phyloP scores from a whole-genome alignment of 768 basidiomycete genomes.

The Macrolepiota dolichaula region DNA sequence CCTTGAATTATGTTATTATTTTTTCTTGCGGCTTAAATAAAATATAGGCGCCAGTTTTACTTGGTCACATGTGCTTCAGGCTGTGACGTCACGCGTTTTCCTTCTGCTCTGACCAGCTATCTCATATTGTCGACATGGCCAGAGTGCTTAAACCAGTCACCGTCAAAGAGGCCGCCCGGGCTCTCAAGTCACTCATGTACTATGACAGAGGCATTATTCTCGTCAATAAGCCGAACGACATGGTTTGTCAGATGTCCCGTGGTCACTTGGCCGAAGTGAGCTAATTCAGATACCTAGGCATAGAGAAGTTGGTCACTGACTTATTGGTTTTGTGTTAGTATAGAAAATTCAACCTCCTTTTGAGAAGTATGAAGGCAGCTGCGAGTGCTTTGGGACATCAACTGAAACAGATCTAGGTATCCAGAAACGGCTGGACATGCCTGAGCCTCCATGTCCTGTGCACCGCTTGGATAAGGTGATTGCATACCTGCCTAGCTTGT shows the following conservation, averaged over 20 bases:
- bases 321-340: neutral
- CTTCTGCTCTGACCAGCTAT: too few species aligned
- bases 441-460: slow-evolving; percentile 38
- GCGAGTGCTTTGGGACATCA: neutral
- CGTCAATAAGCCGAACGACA: slow-evolving; percentile 57
- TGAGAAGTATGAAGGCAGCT: slow-evolving; percentile 25
- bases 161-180: neutral
- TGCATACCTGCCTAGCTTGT: neutral
- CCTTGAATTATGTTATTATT: too few species aligned
- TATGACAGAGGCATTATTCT: slow-evolving; percentile 52
- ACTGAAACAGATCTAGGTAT: slow-evolving; percentile 17
- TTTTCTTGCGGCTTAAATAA: too few species aligned
- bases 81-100: too few species aligned
- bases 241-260: slow-evolving; percentile 47
- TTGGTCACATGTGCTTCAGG: too few species aligned
- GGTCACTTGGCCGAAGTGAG: slow-evolving; percentile 16
- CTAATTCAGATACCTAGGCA: slow-evolving; percentile 11
- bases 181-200: slow-evolving; percentile 32
- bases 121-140: too few species aligned
- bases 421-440: slow-evolving; percentile 17
- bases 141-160: neutral
- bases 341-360: slow-evolving; percentile 30
- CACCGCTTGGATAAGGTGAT: slow-evolving; percentile 68
- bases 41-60: too few species aligned
- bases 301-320: neutral